Evolutionary conservation across 805 yeast species (phyloP).

Genomic region (Hermanozyma aechmeae): DNA sequence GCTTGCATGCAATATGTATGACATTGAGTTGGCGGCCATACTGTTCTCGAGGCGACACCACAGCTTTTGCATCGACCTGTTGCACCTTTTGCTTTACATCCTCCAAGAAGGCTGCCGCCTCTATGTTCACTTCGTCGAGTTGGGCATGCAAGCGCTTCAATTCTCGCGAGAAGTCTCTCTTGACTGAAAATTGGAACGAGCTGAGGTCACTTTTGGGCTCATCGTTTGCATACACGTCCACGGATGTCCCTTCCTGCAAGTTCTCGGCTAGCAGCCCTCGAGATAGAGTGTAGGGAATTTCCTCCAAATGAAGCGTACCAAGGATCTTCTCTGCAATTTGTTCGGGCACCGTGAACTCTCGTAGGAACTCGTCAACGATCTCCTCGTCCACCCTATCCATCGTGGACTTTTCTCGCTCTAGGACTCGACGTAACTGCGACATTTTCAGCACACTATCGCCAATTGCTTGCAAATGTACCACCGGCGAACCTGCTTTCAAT

Average conservation of each 20-base stretch:
- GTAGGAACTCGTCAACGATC: conserved; percentile 12
- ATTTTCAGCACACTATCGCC: conserved; percentile 22
- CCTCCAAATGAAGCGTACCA: conserved; percentile 17
- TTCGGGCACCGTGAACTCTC: conserved; percentile 27
- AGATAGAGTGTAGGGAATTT: conserved; percentile 10
- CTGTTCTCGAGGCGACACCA: conserved; percentile 17
- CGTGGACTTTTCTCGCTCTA: conserved; percentile 6
- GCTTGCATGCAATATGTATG: conserved; percentile 37
- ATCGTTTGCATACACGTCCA: conserved; percentile 2
- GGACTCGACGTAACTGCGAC: conserved; percentile 3
- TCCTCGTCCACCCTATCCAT: conserved; percentile 13
- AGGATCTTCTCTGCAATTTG: conserved; percentile 34
- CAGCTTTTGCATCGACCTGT: conserved; percentile 20
- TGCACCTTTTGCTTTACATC: conserved; percentile 11
- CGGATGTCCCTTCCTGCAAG: conserved; percentile 1
- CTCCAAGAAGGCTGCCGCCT: conserved; percentile 17
- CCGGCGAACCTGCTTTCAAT: conserved; percentile 24
- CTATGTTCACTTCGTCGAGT: conserved; percentile 14
- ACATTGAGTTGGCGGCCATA: conserved; percentile 30
- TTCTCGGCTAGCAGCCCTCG: conserved; percentile 1
- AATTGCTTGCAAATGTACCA: conserved; percentile 19
- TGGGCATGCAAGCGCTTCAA: conserved; percentile 25
- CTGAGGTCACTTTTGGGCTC: not conserved
- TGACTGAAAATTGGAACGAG: conserved; percentile 18
- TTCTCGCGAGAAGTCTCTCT: conserved; percentile 20